Evolutionary conservation across 169 alveolate genomes (phyloP), one percentile per base, ranked within the genome.

Genomic region (Plasmodium ovale): DNA sequence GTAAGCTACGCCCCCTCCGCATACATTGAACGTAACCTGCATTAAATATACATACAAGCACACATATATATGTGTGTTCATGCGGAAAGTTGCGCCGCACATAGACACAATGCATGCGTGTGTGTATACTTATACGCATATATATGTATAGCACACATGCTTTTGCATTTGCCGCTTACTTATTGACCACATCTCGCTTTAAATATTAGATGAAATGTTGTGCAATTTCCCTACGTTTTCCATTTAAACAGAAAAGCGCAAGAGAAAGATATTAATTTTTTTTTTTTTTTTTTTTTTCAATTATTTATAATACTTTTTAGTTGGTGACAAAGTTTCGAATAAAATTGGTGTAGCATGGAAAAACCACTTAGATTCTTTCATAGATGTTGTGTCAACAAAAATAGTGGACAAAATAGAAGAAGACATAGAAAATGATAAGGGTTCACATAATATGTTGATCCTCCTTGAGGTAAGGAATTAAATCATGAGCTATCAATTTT

Each of bases 341-440:
- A 49, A 49, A 82, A 62, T 82, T 35, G 70, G 84, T 10, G 51
- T 35, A 69, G 21, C 21, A 64, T 82, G 90, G 90, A 33, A 51
- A 59, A 82, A n/a, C 19, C 82, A 82, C 7, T 65, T 82, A 49
- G 82, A 82, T 29, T 82, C 90, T 51, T 82, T 82, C 12, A 19
- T 82, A 29, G 90, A 82, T 23, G 44, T 82, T 10, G 90, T 82
- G 29, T 82, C 90, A 65, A 67, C 47, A 39, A 82, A 59, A 82
- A 67, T 82, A 29, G 90, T 82, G 35, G 82, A 82, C 60, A 82
- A 56, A 64, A 51, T 82, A 27, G 90, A 64, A 44, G 54, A 82
- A 12, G 82, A 82, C 2, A 49, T 82, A 65, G 35, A 70, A 47
- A 82, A 65, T n/a, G 21, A 31, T 35, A 62, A 51, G 2, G 58